Percentiles rank a stretch among this genome's conserved stretches.
These are phyloP conservation scores for Melastoma malabathricum DNA, from an alignment of 345 rosid genomes.

Conservation along the genomic window DNA sequence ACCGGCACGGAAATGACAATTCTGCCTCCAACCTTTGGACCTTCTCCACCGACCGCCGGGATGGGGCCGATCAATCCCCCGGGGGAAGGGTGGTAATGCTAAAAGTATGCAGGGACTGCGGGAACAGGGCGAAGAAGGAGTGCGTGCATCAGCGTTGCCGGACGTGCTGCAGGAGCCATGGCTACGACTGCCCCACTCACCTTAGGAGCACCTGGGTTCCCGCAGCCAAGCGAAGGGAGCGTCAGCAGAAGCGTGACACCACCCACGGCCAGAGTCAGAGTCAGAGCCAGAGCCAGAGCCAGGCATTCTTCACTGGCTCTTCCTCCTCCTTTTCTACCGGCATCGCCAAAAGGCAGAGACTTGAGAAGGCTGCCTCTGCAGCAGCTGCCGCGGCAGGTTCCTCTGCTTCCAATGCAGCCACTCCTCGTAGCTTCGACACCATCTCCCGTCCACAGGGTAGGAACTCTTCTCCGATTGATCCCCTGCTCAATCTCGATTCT, in stretches of 20 bases:
- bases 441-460: constrained; percentile 42
- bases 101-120: constrained; percentile 64
- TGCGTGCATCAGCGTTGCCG: constrained; percentile 55
- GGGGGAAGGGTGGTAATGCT: constrained; percentile 5
- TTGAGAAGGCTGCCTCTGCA: constrained; percentile 1
- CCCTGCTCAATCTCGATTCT: neutral
- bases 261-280: too few relatives aligned
- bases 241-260: neutral
- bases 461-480: constrained; percentile 11
- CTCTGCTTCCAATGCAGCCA: constrained; percentile 21
- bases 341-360: constrained; percentile 34
- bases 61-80: neutral
- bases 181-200: constrained; percentile 61
- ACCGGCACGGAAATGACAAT: neutral
- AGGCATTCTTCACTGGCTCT: constrained; percentile 10
- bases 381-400: constrained; percentile 7
- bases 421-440: constrained; percentile 24
- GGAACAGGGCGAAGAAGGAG: constrained; percentile 75
- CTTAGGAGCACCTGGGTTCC: constrained; percentile 83
- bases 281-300: too few relatives aligned
- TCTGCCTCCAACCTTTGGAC: constrained; percentile 8
- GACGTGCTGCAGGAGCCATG: constrained; percentile 73
- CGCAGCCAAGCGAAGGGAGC: constrained; percentile 35
- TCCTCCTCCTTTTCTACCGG: constrained; percentile 34
- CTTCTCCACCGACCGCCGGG: constrained; percentile 3